Evolutionary conservation across 2,329 filamentous ascomycete genomes (phyloP), one percentile per base, ranked within the genome.

Genomic region (Alternaria burnsii): DNA sequence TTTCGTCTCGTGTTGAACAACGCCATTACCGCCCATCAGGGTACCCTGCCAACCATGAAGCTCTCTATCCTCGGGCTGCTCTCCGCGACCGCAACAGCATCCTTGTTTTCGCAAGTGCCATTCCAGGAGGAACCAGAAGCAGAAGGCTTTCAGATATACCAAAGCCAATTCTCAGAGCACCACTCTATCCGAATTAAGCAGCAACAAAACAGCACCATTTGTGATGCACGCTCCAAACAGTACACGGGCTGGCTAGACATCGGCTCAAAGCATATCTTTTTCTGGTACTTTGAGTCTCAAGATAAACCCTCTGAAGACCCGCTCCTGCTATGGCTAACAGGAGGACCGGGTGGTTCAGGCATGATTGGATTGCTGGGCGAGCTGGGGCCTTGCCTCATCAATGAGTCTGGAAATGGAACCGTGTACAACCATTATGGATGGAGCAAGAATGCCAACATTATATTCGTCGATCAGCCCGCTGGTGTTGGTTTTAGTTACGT

Each of bases 221-320:
- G 76, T 56, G 65, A 77, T 61, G 74, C 76, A 9, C 75, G 67
- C 47, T 76, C 75, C 3, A 72, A 70, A 50, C 73, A 78, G 50
- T 75, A 77, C 51, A 78, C 74, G 7, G 76, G 76, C 44, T 79
- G 75, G 74, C 68, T 79, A 16, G 76, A 77, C 43, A 71, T 78
- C 12, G 78, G 78, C 20, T 55, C 66, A 22, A 80, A 82, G 52
- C 81, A 83, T 61, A 73, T 83, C 54, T 82, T 81, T 70, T 82
- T 81, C 69, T 81, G 80, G 79, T 82, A 80, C 69, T 81, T 81
- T 55, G 80, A 81, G 62, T 78, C 76, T 9, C 75, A 80, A 43
- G 67, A 70, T 56, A 71, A 71, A 24, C 77, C 79, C 3, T 71
- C 78, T 3, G 68, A 75, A 36, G 76, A 78, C 46, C 78, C 78